Evolutionary conservation across 2,329 filamentous ascomycete species (phyloP), one percentile per base, ranked within the genome.

Genomic region (Xylaria sp.): DNA sequence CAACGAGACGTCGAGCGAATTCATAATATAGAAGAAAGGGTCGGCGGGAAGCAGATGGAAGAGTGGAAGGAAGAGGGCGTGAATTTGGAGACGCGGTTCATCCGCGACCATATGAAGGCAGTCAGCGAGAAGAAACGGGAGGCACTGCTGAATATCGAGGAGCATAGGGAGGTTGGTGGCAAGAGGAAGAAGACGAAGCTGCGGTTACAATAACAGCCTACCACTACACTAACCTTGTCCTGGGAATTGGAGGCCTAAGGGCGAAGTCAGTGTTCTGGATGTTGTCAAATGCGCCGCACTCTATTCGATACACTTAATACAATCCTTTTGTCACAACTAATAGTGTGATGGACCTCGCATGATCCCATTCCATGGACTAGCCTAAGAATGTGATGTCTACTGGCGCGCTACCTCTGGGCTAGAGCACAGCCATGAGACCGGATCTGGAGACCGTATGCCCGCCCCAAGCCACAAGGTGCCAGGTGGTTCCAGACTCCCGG

Each of bases 121-220:
- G 96, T 99, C 6, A 91, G 92, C n/a, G 93, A 97, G 84, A 97
- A 95, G 87, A 97, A 97, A 86, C 87, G 94, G 65, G 94, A 97
- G 81, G 96, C 95, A 0, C 78, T 95, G 78, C 80, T 97, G 74
- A 93, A 97, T 80, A 93, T 98, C 72, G 96, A 97, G 78, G 93
- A 98, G 81, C 91, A 93, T 12, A 90, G 91, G 74, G 94, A 98
- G 81, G 93, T 97, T 5, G 89, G 92, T 64, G 96, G 96, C n/a
- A 96, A 97, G 83, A 82, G 89, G 74, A 91, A 90, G 80, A 81
- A 87, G 82, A 81, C 86, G 75, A 91, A 88, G 81, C 75, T 89
- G 46, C 80, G 82, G 43, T 67, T 78, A 28, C 66, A 77, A 43
- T 76, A 23, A 70, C 12, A 41, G 46, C 20, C n/a, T 57, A 25